Percentiles rank a stretch among this genome's conserved stretches.
These are phyloP conservation scores for Kazachstania africana DNA, from an alignment of 805 yeast genomes.

Conservation along the genomic window DNA sequence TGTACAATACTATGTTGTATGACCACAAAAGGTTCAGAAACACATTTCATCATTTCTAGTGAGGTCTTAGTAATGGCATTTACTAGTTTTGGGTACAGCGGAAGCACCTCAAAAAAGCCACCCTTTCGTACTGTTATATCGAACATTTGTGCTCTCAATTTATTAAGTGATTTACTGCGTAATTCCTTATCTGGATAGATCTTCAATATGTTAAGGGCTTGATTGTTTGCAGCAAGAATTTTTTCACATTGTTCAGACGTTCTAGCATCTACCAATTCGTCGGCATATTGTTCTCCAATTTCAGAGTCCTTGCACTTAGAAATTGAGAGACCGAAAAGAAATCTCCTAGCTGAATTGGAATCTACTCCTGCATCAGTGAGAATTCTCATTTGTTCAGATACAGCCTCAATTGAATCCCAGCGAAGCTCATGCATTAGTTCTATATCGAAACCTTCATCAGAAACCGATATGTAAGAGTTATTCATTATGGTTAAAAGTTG, in stretches of 20 bases:
- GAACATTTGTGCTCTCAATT: too few species aligned
- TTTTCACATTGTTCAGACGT: background rate
- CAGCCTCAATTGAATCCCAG: too few species aligned
- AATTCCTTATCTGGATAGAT: too few species aligned
- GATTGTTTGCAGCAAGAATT: constrained; percentile 1
- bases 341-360: too few species aligned
- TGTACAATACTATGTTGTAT: constrained; percentile 29
- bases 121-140: constrained; percentile 30
- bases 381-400: too few species aligned
- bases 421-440: too few species aligned
- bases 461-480: constrained; percentile 32
- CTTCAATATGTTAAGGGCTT: constrained; percentile 23
- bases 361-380: too few species aligned
- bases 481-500: constrained; percentile 35
- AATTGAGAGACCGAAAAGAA: too few species aligned
- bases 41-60: constrained; percentile 25
- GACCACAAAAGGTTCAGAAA: constrained; percentile 24
- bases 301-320: background rate
- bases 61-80: constrained; percentile 31
- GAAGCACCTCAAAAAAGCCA: constrained; percentile 30
- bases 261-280: too few species aligned
- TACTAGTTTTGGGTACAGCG: constrained; percentile 31
- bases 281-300: too few species aligned
- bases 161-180: too few species aligned
- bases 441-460: too few species aligned